These are phyloP conservation scores for Pythium folliculosum DNA, from an alignment of 352 stramenopile species.

Conservation along the genomic window DNA sequence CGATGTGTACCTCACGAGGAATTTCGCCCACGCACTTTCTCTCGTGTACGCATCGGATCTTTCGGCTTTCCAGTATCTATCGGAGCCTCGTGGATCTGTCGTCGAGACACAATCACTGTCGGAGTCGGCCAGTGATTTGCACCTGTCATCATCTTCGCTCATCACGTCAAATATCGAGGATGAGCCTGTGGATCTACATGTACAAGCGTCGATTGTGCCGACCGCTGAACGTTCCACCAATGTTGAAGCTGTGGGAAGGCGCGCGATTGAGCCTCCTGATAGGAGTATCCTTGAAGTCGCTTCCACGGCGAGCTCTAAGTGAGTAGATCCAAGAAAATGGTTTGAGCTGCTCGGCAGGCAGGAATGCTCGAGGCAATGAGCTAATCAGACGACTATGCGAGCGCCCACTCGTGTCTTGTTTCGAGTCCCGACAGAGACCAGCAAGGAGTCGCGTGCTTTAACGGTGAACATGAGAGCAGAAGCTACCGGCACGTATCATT, in stretches of 20 bases:
- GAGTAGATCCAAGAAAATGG: constrained; percentile 42
- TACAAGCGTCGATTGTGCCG: constrained; percentile 47
- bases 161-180: neutral
- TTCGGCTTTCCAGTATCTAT: constrained; percentile 42
- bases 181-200: constrained; percentile 35
- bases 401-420: too few relatives aligned
- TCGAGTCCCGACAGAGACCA: too few relatives aligned
- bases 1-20: constrained; percentile 66
- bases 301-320: constrained; percentile 43
- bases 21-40: constrained; percentile 65
- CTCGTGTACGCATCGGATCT: constrained; percentile 74
- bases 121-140: constrained; percentile 4
- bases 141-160: constrained; percentile 8
- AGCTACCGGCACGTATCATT: too few relatives aligned
- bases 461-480: too few relatives aligned
- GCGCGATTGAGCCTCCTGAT: constrained; percentile 53
- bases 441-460: too few relatives aligned
- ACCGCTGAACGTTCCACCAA: constrained; percentile 36
- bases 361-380: too few relatives aligned
- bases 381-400: too few relatives aligned
- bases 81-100: constrained; percentile 2
- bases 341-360: constrained; percentile 56
- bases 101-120: constrained; percentile 3
- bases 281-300: constrained; percentile 55
- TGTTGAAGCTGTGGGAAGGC: constrained; percentile 32